Percentiles rank a stretch among this genome's conserved stretches.
Conservation (phyloP, 805 yeast genomes). For the Ogataea populi-albae region DNA sequence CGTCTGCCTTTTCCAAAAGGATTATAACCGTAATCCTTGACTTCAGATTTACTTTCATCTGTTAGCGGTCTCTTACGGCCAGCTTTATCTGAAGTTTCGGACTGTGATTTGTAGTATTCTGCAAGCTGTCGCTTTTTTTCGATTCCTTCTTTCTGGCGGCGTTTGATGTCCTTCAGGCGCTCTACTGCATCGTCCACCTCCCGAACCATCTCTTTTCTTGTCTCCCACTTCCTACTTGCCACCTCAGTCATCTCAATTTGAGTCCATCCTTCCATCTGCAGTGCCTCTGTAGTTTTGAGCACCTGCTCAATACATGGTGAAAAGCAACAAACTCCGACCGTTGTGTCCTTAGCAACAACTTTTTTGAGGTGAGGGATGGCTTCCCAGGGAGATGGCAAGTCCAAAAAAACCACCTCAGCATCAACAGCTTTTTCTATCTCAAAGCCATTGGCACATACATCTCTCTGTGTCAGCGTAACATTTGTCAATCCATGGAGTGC, state of each 20-base stretch:
- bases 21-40: slow-evolving; percentile 57
- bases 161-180: slow-evolving; percentile 75
- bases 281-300: slow-evolving; percentile 72
- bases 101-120: slow-evolving; percentile 5
- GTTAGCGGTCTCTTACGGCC: slow-evolving; percentile 17
- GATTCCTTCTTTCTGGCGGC: slow-evolving; percentile 63
- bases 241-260: slow-evolving; percentile 90
- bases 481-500: slow-evolving; percentile 60
- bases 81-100: slow-evolving; percentile 13
- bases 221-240: slow-evolving; percentile 78
- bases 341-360: slow-evolving; percentile 52
- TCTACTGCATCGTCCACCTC: slow-evolving; percentile 75
- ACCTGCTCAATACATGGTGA: slow-evolving; percentile 99
- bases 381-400: slow-evolving; percentile 95
- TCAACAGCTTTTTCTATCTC: slow-evolving; percentile 44
- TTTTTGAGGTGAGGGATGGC: slow-evolving; percentile 74
- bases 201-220: slow-evolving; percentile 84
- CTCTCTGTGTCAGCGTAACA: slow-evolving; percentile 79
- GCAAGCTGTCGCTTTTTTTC: slow-evolving; percentile 44
- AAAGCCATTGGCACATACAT: slow-evolving; percentile 89
- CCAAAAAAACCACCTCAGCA: slow-evolving; percentile 80
- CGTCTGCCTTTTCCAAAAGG: slow-evolving; percentile 92
- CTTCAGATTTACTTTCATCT: slow-evolving; percentile 24
- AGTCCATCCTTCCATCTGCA: slow-evolving; percentile 77
- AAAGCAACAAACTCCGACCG: slow-evolving; percentile 84